These are phyloP conservation scores for Nigrospora osmanthi DNA, from an alignment of 2,329 filamentous ascomycete genomes.

Conservation along the genomic window DNA sequence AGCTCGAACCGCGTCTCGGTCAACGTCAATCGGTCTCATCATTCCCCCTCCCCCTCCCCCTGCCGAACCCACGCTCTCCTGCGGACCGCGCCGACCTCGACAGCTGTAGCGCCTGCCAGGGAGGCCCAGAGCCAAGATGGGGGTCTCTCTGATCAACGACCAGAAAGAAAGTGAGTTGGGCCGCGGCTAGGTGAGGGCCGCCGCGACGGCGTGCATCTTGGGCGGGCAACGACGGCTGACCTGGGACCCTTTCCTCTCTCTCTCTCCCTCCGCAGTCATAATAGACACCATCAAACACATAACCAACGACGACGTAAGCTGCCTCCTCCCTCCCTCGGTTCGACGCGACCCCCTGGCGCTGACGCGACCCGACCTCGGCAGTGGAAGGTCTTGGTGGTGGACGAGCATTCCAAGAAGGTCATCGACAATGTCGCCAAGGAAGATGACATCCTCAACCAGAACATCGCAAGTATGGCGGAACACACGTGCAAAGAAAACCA, in stretches of 20 bases:
- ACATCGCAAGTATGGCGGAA: slow-evolving; percentile 73
- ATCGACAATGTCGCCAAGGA: slow-evolving; percentile 87
- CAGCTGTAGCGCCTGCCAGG: slow-evolving; percentile 1
- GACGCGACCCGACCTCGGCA: slow-evolving; percentile 27
- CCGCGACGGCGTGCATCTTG: neutral
- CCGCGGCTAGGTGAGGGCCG: neutral
- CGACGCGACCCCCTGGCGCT: neutral
- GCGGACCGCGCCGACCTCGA: too few relatives aligned
- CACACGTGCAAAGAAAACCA: slow-evolving; percentile 5
- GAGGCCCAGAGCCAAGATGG: slow-evolving; percentile 53
- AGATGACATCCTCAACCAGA: slow-evolving; percentile 94
- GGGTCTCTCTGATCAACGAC: slow-evolving; percentile 74
- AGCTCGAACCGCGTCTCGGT: neutral
- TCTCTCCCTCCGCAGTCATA: slow-evolving; percentile 52
- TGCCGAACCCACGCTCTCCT: too few relatives aligned
- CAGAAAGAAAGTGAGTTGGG: slow-evolving; percentile 62
- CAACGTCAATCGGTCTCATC: neutral
- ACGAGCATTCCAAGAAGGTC: slow-evolving; percentile 75
- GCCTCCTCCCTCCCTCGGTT: neutral
- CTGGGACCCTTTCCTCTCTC: neutral
- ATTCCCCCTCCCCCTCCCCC: neutral
- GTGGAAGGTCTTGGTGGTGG: slow-evolving; percentile 96
- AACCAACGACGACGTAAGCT: slow-evolving; percentile 70
- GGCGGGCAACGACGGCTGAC: neutral
- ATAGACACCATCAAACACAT: slow-evolving; percentile 68